A percentile compares a stretch with the other conserved stretches of the same genome.
Evolutionary conservation across 306 rosid genomes (phyloP).

Genomic region (Potentilla sterilis): DNA sequence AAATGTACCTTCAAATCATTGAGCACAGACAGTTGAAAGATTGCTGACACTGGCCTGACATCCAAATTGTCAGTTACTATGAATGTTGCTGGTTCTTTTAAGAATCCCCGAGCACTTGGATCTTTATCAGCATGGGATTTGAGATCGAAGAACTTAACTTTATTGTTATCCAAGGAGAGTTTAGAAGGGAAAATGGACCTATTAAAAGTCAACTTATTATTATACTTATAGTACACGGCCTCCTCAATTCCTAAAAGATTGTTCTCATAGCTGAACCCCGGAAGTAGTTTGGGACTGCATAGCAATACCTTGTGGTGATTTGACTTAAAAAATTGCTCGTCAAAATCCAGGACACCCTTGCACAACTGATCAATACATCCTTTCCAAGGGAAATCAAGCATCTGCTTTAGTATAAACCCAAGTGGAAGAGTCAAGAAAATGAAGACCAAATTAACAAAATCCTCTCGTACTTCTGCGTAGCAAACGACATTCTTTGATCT

Average conservation of each 20-base stretch:
- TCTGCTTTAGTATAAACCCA: neutral
- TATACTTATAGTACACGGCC: too few relatives aligned
- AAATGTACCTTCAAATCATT: neutral
- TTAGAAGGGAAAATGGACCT: neutral
- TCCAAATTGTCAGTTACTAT: conserved; percentile 14
- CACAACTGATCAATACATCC: neutral
- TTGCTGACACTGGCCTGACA: conserved; percentile 4
- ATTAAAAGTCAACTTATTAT: neutral
- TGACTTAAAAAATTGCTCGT: neutral
- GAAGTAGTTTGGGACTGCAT: neutral
- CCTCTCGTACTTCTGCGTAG: conserved; percentile 12
- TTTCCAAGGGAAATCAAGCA: neutral
- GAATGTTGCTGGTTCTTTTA: neutral
- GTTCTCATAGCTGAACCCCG: neutral
- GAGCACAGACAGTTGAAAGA: neutral
- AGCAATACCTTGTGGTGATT: neutral
- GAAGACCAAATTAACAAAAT: conserved; percentile 9
- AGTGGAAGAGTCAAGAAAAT: conserved; percentile 17
- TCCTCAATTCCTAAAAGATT: neutral
- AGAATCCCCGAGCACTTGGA: neutral
- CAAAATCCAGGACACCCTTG: neutral
- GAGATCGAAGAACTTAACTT: neutral
- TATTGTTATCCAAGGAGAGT: accelerated
- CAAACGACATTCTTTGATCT: conserved; percentile 6
- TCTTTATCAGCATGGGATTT: neutral